Base-by-base conservation (phyloP, 2,329 filamentous ascomycete genomes). In the Penicillium sp. region DNA sequence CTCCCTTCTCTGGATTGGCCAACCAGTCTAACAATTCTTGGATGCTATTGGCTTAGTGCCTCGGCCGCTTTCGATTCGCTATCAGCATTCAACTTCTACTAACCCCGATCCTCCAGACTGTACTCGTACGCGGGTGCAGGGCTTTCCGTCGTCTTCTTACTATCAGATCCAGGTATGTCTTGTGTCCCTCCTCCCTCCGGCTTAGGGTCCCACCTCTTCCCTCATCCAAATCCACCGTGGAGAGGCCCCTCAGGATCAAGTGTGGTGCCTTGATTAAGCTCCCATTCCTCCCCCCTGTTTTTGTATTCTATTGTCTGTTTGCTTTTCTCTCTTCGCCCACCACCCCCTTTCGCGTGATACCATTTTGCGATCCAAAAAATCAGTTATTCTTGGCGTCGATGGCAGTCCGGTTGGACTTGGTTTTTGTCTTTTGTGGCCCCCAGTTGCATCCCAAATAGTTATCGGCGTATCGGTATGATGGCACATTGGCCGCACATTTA, bases 141-240 rank as follows among this genome's bases (percentile, higher is more conserved):
- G 17, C 19, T 47, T 49, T 10, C 26, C n/a, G n/a, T n/a, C n/a
- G n/a, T 26, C 19, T 5, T 47, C 13, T 19, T 45, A 26, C 54
- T 30, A 56, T 56, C 42, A 37, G 19, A 26, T 35, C 42, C 30
- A 57, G 54, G 54, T 57, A 57, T 24, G 54, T 57, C 30, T 37
- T 38, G 12, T 28, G n/a, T 33, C 26, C 38, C 28, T 57, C n/a
- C 40, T n/a, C 22, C 42, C 15, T 13, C 13, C 33, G 42, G 54
- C 24, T 12, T n/a, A n/a, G 13, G 42, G 38, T n/a, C 6, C 30
- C 26, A n/a, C 13, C 54, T 37, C 54, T 26, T 57, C 8, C 15
- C 19, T 24, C 10, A 9, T 35, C 15, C 40, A 9, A 24, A 19
- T 10, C 12, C n/a, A n/a, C 54, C 13, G 3, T 26, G 44, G 40